These are phyloP conservation scores for Inonotus obliquus DNA, from an alignment of 1,284 basidiomycete genomes.

Conservation along the genomic window DNA sequence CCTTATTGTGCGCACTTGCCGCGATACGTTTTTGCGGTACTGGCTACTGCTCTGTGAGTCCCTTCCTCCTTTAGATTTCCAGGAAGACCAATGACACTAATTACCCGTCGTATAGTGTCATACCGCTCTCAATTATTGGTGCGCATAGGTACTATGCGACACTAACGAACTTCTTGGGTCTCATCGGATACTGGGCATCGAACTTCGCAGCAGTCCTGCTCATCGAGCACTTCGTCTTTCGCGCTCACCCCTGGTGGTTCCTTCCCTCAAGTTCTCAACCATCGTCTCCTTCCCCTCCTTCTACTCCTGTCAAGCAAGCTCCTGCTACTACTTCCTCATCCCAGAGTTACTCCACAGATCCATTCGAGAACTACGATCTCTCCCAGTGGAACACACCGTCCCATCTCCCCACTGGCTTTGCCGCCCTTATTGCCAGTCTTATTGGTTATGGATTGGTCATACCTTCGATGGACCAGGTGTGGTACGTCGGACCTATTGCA, in stretches of 20 bases:
- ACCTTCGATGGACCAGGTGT: conserved; percentile 66
- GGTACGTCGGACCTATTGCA: conserved; percentile 73
- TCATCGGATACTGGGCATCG: conserved; percentile 72
- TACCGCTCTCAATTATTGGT: conserved; percentile 65
- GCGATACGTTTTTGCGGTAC: conserved; percentile 80
- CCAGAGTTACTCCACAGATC: conserved; percentile 23
- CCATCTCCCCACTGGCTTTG: conserved; percentile 58
- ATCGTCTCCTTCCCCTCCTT: neutral
- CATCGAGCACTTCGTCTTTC: conserved; percentile 62
- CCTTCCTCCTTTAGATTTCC: neutral
- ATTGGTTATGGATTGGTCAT: conserved; percentile 55
- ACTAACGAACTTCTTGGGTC: conserved; percentile 62
- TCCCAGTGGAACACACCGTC: conserved; percentile 49
- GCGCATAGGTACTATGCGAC: conserved; percentile 62
- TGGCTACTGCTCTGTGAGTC: conserved; percentile 75
- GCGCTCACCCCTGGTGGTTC: conserved; percentile 26
- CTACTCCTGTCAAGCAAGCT: neutral
- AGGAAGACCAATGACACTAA: neutral
- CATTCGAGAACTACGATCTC: conserved; percentile 48
- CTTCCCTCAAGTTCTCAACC: neutral
- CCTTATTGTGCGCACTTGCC: conserved; percentile 69
- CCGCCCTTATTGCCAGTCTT: conserved; percentile 51
- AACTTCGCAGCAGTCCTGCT: conserved; percentile 57
- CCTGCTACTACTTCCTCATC: neutral
- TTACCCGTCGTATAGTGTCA: conserved; percentile 23